A percentile compares a stretch with the other conserved stretches of the same genome.
phyloP scores from a whole-genome alignment of 1,284 basidiomycete genomes.

The Boletus smithii region DNA sequence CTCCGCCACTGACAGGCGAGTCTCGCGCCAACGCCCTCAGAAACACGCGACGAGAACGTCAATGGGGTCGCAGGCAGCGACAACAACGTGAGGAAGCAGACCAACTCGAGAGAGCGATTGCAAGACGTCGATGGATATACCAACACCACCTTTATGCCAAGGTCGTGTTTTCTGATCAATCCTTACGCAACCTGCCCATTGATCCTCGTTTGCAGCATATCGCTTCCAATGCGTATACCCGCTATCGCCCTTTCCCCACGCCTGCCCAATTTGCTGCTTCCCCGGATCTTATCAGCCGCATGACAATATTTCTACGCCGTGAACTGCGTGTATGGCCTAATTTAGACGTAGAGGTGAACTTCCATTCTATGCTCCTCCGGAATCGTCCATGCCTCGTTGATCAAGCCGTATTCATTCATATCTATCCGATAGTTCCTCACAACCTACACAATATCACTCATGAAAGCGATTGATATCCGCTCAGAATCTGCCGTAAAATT shows the following conservation, averaged over 20 bases:
- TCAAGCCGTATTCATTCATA: constrained; percentile 12
- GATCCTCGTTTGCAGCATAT: constrained; percentile 58
- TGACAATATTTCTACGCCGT: constrained; percentile 76
- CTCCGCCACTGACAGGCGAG: constrained; percentile 40
- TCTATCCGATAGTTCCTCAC: constrained; percentile 55
- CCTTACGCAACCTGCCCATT: not conserved
- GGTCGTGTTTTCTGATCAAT: constrained; percentile 38
- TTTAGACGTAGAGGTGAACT: constrained; percentile 75
- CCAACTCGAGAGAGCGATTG: constrained; percentile 63
- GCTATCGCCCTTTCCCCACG: constrained; percentile 77
- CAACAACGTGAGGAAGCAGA: constrained; percentile 55
- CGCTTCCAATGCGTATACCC: constrained; percentile 78
- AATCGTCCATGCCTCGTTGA: too few species aligned
- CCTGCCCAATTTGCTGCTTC: constrained; percentile 77
- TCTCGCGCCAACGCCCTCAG: constrained; percentile 30
- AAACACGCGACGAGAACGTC: constrained; percentile 43
- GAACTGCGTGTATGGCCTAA: constrained; percentile 82
- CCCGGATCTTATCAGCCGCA: constrained; percentile 66
- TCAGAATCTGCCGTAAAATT: constrained; percentile 81
- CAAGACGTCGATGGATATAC: constrained; percentile 64
- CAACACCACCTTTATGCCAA: constrained; percentile 75
- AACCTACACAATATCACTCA: constrained; percentile 77
- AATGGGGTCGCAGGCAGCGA: constrained; percentile 54
- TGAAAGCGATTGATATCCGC: constrained; percentile 85
- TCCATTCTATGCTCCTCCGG: too few species aligned